These are phyloP conservation scores for Alternaria consortialis DNA, from an alignment of 2,329 filamentous ascomycete species.

Conservation along the genomic window DNA sequence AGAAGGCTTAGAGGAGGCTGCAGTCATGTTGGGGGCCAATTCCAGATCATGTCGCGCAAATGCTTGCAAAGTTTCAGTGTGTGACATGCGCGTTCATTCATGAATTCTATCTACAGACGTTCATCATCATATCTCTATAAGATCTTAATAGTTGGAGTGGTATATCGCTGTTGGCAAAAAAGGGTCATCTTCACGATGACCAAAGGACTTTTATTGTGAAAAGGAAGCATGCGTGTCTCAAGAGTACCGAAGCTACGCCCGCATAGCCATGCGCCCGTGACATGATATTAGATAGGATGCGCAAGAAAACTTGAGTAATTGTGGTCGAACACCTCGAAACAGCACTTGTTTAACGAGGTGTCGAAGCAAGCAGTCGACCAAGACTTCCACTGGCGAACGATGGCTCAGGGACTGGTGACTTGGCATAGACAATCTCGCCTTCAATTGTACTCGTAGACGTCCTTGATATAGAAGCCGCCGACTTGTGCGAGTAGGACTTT, in stretches of 20 bases:
- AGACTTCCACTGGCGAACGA: constrained; percentile 50
- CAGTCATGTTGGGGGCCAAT: not conserved
- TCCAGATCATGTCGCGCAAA: not conserved
- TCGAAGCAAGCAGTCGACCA: constrained; percentile 47
- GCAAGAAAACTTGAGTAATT: constrained; percentile 3
- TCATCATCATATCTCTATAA: not conserved
- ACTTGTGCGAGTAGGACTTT: constrained; percentile 47
- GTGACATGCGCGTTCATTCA: not conserved
- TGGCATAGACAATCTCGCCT: constrained; percentile 51
- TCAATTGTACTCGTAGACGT: constrained; percentile 48
- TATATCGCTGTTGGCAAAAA: constrained; percentile 6
- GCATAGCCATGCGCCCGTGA: constrained; percentile 8
- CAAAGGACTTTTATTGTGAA: constrained; percentile 4
- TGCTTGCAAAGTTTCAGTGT: not conserved
- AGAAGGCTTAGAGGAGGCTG: not conserved
- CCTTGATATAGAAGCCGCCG: constrained; percentile 39
- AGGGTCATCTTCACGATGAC: not conserved
- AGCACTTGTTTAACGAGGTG: constrained; percentile 20
- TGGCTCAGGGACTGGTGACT: constrained; percentile 43
- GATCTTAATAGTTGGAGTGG: constrained; percentile 1
- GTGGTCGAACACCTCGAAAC: not conserved
- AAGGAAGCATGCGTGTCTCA: not conserved
- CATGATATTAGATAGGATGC: constrained; percentile 5
- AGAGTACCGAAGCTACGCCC: constrained; percentile 8
- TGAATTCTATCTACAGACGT: constrained; percentile 1